Evolutionary conservation across 2,329 filamentous ascomycete species (phyloP).

Genomic region (Orbilia blumenaviensis): DNA sequence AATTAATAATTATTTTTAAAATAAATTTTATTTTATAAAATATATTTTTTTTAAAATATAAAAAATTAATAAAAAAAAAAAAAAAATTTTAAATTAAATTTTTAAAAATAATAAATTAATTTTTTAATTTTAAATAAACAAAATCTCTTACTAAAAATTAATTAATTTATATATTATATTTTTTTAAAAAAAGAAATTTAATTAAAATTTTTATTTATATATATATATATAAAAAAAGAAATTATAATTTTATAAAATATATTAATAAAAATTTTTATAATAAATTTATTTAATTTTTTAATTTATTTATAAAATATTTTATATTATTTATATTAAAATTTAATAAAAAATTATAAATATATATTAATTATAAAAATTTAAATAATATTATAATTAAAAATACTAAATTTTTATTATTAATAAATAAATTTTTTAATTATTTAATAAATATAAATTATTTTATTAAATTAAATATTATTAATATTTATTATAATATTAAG

Average conservation of each 20-base stretch:
- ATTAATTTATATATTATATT: constrained; percentile 9
- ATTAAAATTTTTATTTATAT: not conserved
- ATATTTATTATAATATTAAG: not conserved
- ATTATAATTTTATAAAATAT: constrained; percentile 1
- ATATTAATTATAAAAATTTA: not conserved
- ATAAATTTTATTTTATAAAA: not conserved
- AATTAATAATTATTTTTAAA: not conserved
- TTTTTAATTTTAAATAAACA: not conserved
- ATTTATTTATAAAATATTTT: not conserved
- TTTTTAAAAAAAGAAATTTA: not conserved
- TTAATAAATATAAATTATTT: not conserved
- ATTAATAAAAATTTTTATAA: constrained; percentile 7
- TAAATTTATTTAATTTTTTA: not conserved
- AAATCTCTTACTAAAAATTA: not conserved
- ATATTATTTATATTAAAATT: not conserved
- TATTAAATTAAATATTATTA: constrained; percentile 11
- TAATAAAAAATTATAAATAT: not conserved
- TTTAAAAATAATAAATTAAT: not conserved
- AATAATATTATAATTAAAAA: too few relatives aligned
- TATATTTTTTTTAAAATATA: not conserved
- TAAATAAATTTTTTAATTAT: not conserved
- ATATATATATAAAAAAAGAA: not conserved
- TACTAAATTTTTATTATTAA: too few relatives aligned
- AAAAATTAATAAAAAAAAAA: not conserved
- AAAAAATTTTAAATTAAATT: constrained; percentile 1